Percentiles rank a stretch among this genome's conserved stretches.
Evolutionary conservation across 2,329 filamentous ascomycete species (phyloP).

Genomic region (Fusarium oligoseptatum): DNA sequence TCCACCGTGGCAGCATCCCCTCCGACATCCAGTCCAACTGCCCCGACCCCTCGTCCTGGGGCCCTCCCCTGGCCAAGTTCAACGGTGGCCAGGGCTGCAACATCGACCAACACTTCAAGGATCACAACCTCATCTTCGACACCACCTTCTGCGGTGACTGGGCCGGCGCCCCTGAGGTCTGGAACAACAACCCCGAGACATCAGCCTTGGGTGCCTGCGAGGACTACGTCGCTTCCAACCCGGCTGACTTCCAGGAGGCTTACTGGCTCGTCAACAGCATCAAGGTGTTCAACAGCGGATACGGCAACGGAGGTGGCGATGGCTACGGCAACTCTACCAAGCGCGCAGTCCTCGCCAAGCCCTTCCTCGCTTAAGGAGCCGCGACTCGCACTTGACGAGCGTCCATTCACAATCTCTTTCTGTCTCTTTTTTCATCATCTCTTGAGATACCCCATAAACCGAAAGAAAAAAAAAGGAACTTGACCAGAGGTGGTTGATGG

Average conservation of each 20-base stretch:
- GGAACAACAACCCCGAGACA: conserved; percentile 70
- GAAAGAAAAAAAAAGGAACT: conserved; percentile 7
- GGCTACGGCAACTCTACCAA: conserved; percentile 24
- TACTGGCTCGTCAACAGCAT: conserved; percentile 84
- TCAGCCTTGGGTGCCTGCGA: conserved; percentile 75
- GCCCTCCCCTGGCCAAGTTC: conserved; percentile 77
- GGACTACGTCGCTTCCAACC: conserved; percentile 79
- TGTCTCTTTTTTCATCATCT: conserved; percentile 4
- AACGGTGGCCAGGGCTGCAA: conserved; percentile 75
- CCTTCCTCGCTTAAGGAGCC: conserved; percentile 35
- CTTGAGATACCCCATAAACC: conserved; percentile 30
- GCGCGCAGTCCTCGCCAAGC: conserved; percentile 28
- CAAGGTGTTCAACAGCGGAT: conserved; percentile 65
- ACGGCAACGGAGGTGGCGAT: conserved; percentile 16
- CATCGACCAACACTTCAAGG: conserved; percentile 76
- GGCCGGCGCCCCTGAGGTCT: conserved; percentile 75
- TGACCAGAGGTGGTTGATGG: conserved; percentile 1
- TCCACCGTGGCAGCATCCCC: conserved; percentile 75
- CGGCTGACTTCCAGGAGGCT: conserved; percentile 76
- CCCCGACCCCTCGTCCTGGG: conserved; percentile 79
- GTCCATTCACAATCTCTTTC: background rate
- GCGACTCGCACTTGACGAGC: background rate
- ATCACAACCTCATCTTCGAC: conserved; percentile 84
- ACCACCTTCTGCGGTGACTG: conserved; percentile 90
- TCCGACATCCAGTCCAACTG: conserved; percentile 68